These are phyloP conservation scores for Aleurites moluccanus DNA, from an alignment of 441 rosid species.

Conservation along the genomic window DNA sequence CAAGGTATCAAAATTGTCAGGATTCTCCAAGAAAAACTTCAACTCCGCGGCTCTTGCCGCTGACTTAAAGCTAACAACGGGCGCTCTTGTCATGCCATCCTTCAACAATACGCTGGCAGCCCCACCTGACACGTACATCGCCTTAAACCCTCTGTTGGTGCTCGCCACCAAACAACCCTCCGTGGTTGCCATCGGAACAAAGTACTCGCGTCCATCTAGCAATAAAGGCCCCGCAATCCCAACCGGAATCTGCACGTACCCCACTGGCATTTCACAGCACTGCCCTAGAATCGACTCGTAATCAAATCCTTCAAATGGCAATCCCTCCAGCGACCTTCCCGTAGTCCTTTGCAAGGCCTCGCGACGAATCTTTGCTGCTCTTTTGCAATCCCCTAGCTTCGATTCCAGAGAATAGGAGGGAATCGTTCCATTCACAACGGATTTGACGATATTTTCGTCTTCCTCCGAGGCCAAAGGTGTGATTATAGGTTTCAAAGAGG, in stretches of 20 bases:
- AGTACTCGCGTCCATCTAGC: slow-evolving; percentile 68
- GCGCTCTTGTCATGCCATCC: slow-evolving; percentile 92
- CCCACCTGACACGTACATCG: slow-evolving; percentile 70
- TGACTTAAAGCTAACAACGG: slow-evolving; percentile 69
- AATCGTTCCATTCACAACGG: slow-evolving; percentile 50
- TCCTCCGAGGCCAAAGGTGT: slow-evolving; percentile 41
- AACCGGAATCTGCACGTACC: slow-evolving; percentile 86
- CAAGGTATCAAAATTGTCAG: slow-evolving; percentile 62
- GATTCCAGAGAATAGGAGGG: slow-evolving; percentile 70
- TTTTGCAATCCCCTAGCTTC: slow-evolving; percentile 71
- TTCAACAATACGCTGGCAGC: slow-evolving; percentile 54
- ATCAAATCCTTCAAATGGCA: slow-evolving; percentile 88
- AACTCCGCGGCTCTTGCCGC: slow-evolving; percentile 68
- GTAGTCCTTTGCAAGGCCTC: slow-evolving; percentile 74
- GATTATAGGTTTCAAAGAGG: slow-evolving; percentile 24
- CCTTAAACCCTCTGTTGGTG: slow-evolving; percentile 86
- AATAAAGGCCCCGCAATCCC: slow-evolving; percentile 80
- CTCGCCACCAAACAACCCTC: slow-evolving; percentile 93
- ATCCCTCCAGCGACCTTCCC: slow-evolving; percentile 64
- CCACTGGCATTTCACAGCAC: slow-evolving; percentile 96
- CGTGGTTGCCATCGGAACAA: slow-evolving; percentile 91
- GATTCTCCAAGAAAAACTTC: slow-evolving; percentile 80
- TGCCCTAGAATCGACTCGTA: slow-evolving; percentile 78
- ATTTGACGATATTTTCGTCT: slow-evolving; percentile 70
- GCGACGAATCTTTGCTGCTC: slow-evolving; percentile 72